Evolutionary conservation across 1,284 basidiomycete species (phyloP), one percentile per base, ranked within the genome.

Genomic region (Lignosus rhinocerotis): DNA sequence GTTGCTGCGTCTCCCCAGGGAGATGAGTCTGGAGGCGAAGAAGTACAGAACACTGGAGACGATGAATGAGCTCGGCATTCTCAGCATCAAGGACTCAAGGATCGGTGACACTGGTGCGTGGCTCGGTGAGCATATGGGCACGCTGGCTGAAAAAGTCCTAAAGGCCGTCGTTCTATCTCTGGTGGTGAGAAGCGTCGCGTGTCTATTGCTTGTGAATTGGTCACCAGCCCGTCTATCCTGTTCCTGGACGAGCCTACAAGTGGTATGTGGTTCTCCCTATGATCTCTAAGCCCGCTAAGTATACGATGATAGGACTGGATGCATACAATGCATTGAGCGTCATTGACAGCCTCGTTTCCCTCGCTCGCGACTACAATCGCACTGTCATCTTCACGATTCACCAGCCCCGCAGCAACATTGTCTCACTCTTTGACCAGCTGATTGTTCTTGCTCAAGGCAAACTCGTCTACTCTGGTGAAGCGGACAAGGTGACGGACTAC

Each of bases 311-410:
- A 91, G 92, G 94, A 58, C 82, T 98, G 38, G 96, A 99, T 69
- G 88, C 96, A 0, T 98, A 88, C 78, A 98, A 98, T 67, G 96
- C 96, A 0, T 90, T 84, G 78, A 98, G 97, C 65, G 96, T 99
- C 60, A 82, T 99, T 36, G 93, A 96, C 53, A 88, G 89, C 31
- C 80, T 99, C 34, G 90, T 91, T 2, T 88, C 90, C 6, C 82
- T 98, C 9, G 94, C 96, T 0, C 81, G 86, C 45, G 85, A 91
- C 66, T 98, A 94, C 76, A 93, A 96, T 67, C 87, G 96, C n/a
- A 98, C 95, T 0, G 93, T 98, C 53, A 81, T 98, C 62, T 97
- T 98, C 76, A 98, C 96, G 0, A 98, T 99, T 61, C 96, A 99
- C 71, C 96, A 98, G 73, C 96, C 96, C n/a, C 88, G 96, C 56